A percentile compares a stretch with the other conserved stretches of the same genome.
phyloP scores from a whole-genome alignment of 495 filamentous ascomycete genomes.

The Poronia punctata region DNA sequence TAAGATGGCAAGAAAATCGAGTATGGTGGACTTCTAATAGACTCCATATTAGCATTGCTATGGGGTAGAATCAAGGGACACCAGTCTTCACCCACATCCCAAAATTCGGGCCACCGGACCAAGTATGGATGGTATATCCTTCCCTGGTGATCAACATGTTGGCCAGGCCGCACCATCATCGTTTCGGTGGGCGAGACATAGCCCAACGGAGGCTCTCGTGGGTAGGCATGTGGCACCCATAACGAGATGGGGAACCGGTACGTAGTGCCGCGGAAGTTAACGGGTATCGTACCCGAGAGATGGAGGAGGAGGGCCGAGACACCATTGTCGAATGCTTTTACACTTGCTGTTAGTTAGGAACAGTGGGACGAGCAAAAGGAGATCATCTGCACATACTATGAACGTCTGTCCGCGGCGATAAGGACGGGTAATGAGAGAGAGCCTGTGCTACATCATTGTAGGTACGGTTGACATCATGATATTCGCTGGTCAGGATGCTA shows the following conservation, averaged over 20 bases:
- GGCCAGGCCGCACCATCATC: conserved; percentile 85
- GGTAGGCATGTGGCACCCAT: conserved; percentile 96
- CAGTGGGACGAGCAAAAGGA: not conserved
- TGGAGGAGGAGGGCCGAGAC: conserved; percentile 80
- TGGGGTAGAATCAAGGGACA: not conserved
- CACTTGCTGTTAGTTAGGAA: conserved; percentile 3
- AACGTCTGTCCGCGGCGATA: conserved; percentile 89
- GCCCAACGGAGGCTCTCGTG: conserved; percentile 71
- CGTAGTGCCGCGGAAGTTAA: conserved; percentile 75
- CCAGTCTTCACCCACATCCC: conserved; percentile 66
- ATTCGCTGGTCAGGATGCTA: conserved; percentile 82
- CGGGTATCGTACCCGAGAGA: conserved; percentile 79
- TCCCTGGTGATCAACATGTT: conserved; percentile 92
- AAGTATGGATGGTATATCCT: conserved; percentile 94
- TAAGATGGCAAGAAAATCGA: conserved; percentile 75
- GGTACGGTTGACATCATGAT: conserved; percentile 82
- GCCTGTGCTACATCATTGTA: conserved; percentile 85
- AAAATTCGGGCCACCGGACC: conserved; percentile 77
- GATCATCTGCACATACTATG: conserved; percentile 62
- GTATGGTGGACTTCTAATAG: conserved; percentile 66
- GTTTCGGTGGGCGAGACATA: conserved; percentile 84
- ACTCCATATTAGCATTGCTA: conserved; percentile 15
- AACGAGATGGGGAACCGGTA: conserved; percentile 88
- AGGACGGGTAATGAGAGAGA: conserved; percentile 72
- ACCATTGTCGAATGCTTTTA: conserved; percentile 82